Conservation (phyloP, 1,139 yeast genomes). For the Candida frijolesensis region DNA sequence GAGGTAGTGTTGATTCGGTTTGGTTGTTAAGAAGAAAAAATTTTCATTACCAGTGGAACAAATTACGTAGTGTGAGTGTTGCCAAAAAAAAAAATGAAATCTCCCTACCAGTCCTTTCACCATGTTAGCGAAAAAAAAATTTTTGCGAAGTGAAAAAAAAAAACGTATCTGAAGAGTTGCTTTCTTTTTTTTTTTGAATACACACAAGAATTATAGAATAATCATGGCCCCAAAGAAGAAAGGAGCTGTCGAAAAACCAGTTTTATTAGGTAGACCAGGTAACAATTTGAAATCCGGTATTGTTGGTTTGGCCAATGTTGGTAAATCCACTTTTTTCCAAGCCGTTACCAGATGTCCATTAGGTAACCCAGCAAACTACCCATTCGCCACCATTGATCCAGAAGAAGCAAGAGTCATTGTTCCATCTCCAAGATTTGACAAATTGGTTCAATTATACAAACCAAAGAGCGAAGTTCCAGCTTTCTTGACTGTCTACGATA, state of each 20-base stretch:
- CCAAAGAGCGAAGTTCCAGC: constrained; percentile 93
- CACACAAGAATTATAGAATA: constrained; percentile 8
- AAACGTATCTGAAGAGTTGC: constrained; percentile 3
- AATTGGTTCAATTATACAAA: constrained; percentile 69
- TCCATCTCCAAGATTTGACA: constrained; percentile 89
- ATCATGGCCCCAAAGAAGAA: constrained; percentile 94
- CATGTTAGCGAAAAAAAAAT: neutral
- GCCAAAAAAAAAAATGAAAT: neutral
- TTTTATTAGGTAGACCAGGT: constrained; percentile 97
- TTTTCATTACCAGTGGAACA: constrained; percentile 1
- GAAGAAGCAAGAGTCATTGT: constrained; percentile 98
- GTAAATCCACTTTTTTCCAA: constrained; percentile 90
- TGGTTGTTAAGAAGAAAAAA: constrained; percentile 2
- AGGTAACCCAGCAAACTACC: constrained; percentile 98
- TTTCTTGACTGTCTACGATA: constrained; percentile 89
- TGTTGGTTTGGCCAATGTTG: constrained; percentile 96
- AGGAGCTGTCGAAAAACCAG: constrained; percentile 79
- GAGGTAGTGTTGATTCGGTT: neutral
- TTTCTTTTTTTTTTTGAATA: constrained; percentile 1
- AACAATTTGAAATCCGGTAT: constrained; percentile 95
- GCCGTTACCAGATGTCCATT: constrained; percentile 87
- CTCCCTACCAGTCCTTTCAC: constrained; percentile 1
- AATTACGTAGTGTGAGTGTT: constrained; percentile 3
- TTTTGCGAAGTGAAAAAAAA: constrained; percentile 11
- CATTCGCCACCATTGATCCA: constrained; percentile 98